Conservation (phyloP, 2,329 filamentous ascomycete species). For the Escovopsis sp. region DNA sequence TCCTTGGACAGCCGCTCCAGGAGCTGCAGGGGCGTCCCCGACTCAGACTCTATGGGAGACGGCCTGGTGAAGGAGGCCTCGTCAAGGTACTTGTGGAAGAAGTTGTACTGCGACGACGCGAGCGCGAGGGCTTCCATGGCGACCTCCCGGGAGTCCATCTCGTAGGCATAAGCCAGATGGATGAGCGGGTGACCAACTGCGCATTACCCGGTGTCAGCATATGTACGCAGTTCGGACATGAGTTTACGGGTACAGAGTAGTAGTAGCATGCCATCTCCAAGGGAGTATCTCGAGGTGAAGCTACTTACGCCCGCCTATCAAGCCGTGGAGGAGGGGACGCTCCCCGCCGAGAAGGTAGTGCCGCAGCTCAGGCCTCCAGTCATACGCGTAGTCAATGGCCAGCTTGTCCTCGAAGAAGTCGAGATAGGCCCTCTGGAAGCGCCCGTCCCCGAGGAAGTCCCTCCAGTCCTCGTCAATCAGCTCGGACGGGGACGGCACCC, state of each 20-base stretch:
- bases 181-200: constrained; percentile 83
- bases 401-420: constrained; percentile 94
- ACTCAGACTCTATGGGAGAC: constrained; percentile 33
- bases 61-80: constrained; percentile 55
- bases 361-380: constrained; percentile 66
- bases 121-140: constrained; percentile 79
- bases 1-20: constrained; percentile 57
- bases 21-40: constrained; percentile 51
- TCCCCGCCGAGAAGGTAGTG: constrained; percentile 64
- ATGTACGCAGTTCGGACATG: background rate
- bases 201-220: constrained; percentile 8
- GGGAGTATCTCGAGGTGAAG: background rate
- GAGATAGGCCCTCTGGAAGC: constrained; percentile 78
- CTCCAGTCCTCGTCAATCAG: constrained; percentile 74
- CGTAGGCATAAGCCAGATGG: constrained; percentile 85
- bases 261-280: background rate
- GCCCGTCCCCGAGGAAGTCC: constrained; percentile 63
- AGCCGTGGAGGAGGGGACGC: constrained; percentile 64
- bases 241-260: too few relatives aligned
- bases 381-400: constrained; percentile 55
- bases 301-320: constrained; percentile 60
- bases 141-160: constrained; percentile 70
- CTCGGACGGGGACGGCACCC: constrained; percentile 74
- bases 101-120: constrained; percentile 42
- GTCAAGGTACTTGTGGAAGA: constrained; percentile 54